These are phyloP conservation scores for Sugiyamaella xylanicola DNA, from an alignment of 1,139 yeast genomes.

Conservation along the genomic window DNA sequence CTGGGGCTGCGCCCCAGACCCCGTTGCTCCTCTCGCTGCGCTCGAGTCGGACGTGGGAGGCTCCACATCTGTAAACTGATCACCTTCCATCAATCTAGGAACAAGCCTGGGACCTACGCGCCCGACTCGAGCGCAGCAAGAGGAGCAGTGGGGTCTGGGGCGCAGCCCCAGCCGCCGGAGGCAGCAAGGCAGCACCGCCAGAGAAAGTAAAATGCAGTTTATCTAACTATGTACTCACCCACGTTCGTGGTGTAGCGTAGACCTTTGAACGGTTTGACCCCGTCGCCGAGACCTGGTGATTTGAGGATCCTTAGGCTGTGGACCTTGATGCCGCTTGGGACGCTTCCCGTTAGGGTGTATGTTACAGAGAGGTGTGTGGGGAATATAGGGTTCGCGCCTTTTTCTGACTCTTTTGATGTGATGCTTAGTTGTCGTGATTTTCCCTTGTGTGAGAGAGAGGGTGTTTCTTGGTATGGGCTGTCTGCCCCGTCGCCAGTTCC, in stretches of 20 bases:
- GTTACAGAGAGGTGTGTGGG: constrained; percentile 58
- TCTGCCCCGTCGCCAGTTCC: not conserved
- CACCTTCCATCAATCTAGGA: too few species aligned
- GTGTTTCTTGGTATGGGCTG: too few species aligned
- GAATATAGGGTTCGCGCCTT: constrained; percentile 34
- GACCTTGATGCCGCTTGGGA: constrained; percentile 77
- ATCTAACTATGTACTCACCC: constrained; percentile 59
- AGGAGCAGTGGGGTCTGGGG: too few species aligned
- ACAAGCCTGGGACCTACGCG: too few species aligned
- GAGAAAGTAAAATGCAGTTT: constrained; percentile 1
- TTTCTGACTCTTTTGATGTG: constrained; percentile 7
- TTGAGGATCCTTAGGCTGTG: constrained; percentile 62
- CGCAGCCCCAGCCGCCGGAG: too few species aligned
- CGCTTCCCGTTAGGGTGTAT: constrained; percentile 66
- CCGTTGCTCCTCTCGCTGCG: too few species aligned
- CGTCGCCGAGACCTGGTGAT: constrained; percentile 60
- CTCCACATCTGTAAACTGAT: too few species aligned
- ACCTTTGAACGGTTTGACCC: constrained; percentile 84
- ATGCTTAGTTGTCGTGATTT: not conserved
- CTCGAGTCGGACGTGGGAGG: too few species aligned
- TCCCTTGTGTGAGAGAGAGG: too few species aligned
- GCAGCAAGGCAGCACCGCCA: not conserved
- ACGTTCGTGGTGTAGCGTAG: constrained; percentile 76
- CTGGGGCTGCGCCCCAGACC: too few species aligned
- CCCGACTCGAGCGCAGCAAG: too few species aligned